These are phyloP conservation scores for Malassezia vespertilionis DNA, from an alignment of 1,284 basidiomycete genomes.

Conservation along the genomic window DNA sequence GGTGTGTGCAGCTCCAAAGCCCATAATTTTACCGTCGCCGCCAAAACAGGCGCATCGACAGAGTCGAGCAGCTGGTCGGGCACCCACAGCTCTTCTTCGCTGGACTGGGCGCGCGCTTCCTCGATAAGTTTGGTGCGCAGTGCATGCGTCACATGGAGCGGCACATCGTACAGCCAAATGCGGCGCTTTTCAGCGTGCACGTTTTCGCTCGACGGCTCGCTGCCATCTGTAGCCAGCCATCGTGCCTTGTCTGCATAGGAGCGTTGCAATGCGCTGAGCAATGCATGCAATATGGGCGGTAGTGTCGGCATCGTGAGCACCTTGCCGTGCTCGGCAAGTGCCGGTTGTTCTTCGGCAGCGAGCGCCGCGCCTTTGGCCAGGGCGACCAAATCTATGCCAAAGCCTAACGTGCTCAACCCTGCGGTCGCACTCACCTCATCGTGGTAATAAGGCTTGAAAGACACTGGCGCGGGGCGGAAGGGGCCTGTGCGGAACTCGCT, in stretches of 20 bases:
- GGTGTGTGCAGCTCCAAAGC: constrained; percentile 34
- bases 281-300: constrained; percentile 63
- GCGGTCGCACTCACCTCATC: constrained; percentile 31
- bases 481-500: constrained; percentile 29
- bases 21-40: constrained; percentile 72
- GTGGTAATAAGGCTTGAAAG: constrained; percentile 44
- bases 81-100: constrained; percentile 8
- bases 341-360: constrained; percentile 15
- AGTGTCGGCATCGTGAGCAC: constrained; percentile 46
- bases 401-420: constrained; percentile 27
- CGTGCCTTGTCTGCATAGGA: constrained; percentile 56
- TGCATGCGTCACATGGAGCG: constrained; percentile 66
- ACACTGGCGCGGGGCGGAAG: constrained; percentile 33
- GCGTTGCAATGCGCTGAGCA: constrained; percentile 59
- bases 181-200: constrained; percentile 62
- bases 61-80: constrained; percentile 13
- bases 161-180: constrained; percentile 70
- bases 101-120: constrained; percentile 21
- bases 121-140: constrained; percentile 67
- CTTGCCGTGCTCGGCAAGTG: neutral
- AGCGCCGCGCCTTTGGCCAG: constrained; percentile 27
- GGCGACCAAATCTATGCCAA: constrained; percentile 35
- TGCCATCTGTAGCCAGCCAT: constrained; percentile 20
- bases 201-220: neutral
- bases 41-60: constrained; percentile 60